Evolutionary conservation across 345 rosid species (phyloP), one percentile per base, ranked within the genome.

Genomic region (Bruguiera parviflora): DNA sequence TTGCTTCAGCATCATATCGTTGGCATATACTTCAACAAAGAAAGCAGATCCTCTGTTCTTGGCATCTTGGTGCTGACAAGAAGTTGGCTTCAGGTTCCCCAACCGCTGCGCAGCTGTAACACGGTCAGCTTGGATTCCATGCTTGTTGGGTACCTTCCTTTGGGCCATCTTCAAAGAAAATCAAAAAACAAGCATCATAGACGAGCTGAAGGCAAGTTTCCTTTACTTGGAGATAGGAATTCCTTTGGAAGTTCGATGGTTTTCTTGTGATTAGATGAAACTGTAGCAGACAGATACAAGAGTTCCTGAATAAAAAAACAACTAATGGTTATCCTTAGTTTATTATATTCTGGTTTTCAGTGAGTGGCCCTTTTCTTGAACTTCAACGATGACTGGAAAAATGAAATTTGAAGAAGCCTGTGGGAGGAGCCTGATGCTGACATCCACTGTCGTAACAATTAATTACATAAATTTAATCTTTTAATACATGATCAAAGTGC

Each of bases 131-230:
- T 89, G 83, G 78, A 72, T 72, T 29, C 77, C 89, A 89, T 78
- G 35, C 35, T 33, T 33, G 8, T 33, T 31, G 32, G 32, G 69
- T 58, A 77, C 69, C 87, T 84, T 90, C 73, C 86, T 88, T 59
- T 88, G 98, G 29, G 91, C 96, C 95, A 94, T 93, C 80, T 80
- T 81, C 79, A 73, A 69, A 73, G 80, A 71, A 72, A 80, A 79
- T 63, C 70, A 61, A 25, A 53, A 68, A 63, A 18, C 77, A 73
- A 63, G 74, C 61, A 58, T 67, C 43, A 64, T 20, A 28, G 52
- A 51, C 43, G 61, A 18, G 52, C 24, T 27, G 19, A 39, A 67
- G 61, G 65, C 67, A 51, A 71, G 80, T 58, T 73, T 70, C 57
- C 64, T 74, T 37, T 49, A 65, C 56, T 61, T 29, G 58, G 68